Percentiles rank a stretch among this genome's conserved stretches.
Evolutionary conservation across 148 eudicot species (phyloP).

Genomic region (Nyssa sinensis): DNA sequence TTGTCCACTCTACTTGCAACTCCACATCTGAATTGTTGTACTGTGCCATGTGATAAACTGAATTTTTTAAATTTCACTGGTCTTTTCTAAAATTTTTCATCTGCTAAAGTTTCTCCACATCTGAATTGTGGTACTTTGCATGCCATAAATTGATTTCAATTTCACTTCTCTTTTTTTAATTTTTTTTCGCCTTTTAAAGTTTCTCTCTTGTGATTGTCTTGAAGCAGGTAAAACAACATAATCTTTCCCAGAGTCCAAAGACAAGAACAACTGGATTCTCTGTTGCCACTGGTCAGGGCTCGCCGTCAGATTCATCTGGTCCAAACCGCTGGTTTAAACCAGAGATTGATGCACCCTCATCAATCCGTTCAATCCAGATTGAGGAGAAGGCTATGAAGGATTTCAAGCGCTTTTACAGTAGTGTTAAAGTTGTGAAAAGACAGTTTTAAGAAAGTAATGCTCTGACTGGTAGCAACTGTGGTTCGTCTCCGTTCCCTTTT

Average conservation of each 20-base stretch:
- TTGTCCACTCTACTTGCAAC: background rate
- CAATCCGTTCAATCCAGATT: conserved; percentile 87
- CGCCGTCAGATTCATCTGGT: conserved; percentile 72
- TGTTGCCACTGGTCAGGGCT: conserved; percentile 59
- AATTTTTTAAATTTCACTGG: too few species aligned
- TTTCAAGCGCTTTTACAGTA: conserved; percentile 85
- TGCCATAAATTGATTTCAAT: too few species aligned
- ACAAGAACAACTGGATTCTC: conserved; percentile 79
- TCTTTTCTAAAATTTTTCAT: too few species aligned
- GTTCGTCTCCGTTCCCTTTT: background rate
- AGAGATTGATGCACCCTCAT: conserved; percentile 71
- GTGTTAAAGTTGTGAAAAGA: conserved; percentile 74
- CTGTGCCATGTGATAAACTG: too few species aligned
- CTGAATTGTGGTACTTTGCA: too few species aligned
- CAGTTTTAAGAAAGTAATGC: conserved; percentile 17
- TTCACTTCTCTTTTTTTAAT: too few species aligned
- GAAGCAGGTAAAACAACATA: conserved; percentile 56
- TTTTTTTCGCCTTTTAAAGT: background rate
- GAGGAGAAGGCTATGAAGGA: conserved; percentile 97
- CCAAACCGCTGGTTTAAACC: conserved; percentile 89
- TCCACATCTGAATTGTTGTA: too few species aligned
- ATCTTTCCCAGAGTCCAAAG: conserved; percentile 73
- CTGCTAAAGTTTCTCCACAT: background rate
- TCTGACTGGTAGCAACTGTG: background rate
- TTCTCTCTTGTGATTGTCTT: background rate